Base-by-base conservation (phyloP, 2,329 filamentous ascomycete species). In the Monilinia vaccinii-corymbosi region DNA sequence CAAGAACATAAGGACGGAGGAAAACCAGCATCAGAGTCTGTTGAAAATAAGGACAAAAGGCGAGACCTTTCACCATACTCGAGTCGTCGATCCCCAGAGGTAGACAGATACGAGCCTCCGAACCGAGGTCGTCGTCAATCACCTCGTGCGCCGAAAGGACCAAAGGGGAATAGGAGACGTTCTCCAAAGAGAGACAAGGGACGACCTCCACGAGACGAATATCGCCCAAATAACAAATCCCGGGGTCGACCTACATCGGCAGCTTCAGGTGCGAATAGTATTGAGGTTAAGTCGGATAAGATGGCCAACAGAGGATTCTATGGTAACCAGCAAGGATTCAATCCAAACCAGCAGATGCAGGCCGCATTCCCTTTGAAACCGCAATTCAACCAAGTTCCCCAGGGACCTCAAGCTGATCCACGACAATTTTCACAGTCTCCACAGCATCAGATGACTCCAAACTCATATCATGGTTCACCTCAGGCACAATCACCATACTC, bases 401-500 rank as follows among this genome's bases (percentile, higher is more conserved):
- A 66, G 58, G 55, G 55, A 9, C 32, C 56, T 34, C 71, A 67
- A 60, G 64, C 68, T 40, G 68, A 72, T 51, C 65, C 73, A 25
- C 73, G 76, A 44, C 77, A 79, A 59, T 82, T 81, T 66, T 78
- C 78, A 28, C 78, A 81, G 50, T 84, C 84, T n/a, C 81, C 85
- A 44, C 79, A 81, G 58, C 81, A 70, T 65, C 81, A 82, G 66
- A 75, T 76, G 64, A 77, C 78, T 25, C 78, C 82, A 23, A 79
- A 74, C 56, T 79, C 78, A 55, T 78, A 80, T 65, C 81, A 83
- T 65, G 79, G 79, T 49, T 86, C 85, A 21, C 83, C 85, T n/a
- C 79, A 79, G 62, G 77, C 78, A 11, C 80, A 81, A 47, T 86
- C 85, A 44, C 83, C 85, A 16, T 83, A 86, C 68, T 76, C 76